phyloP scores from a whole-genome alignment of 768 basidiomycete species.

The Aureoboletus auriporus region DNA sequence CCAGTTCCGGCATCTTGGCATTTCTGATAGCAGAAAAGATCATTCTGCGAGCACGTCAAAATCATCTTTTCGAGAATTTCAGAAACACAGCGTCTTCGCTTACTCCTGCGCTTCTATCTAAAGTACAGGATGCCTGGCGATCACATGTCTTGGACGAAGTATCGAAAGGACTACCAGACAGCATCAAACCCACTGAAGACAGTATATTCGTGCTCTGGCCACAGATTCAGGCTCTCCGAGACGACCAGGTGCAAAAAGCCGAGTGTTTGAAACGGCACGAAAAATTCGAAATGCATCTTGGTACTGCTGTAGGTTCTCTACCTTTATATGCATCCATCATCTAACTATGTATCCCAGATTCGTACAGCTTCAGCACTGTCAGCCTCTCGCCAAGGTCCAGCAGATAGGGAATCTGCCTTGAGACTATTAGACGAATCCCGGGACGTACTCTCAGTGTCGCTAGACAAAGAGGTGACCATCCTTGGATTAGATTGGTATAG shows the following conservation, averaged over 20 bases:
- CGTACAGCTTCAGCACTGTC: constrained; percentile 52
- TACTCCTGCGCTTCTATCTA: constrained; percentile 52
- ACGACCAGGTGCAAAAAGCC: constrained; percentile 61
- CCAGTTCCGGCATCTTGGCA: neutral
- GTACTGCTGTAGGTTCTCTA: constrained; percentile 59
- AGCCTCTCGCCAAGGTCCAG: constrained; percentile 43
- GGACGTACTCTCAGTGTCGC: constrained; percentile 67
- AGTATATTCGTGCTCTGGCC: constrained; percentile 53
- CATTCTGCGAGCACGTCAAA: constrained; percentile 85
- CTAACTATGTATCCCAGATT: constrained; percentile 33
- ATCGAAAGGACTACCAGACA: constrained; percentile 54
- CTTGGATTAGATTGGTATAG: neutral
- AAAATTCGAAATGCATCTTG: constrained; percentile 88
- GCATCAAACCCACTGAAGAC: constrained; percentile 44
- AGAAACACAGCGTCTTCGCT: constrained; percentile 50
- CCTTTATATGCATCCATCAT: constrained; percentile 6
- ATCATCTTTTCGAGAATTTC: constrained; percentile 64
- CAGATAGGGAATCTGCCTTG: constrained; percentile 42
- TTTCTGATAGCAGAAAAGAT: constrained; percentile 54
- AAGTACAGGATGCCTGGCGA: constrained; percentile 61
- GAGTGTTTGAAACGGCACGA: constrained; percentile 77
- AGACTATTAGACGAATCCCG: constrained; percentile 67
- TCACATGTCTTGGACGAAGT: constrained; percentile 62
- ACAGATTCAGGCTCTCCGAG: constrained; percentile 44
- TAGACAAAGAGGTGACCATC: constrained; percentile 68